Base-by-base conservation (phyloP, 441 rosid genomes). In the Croton laevigatus region DNA sequence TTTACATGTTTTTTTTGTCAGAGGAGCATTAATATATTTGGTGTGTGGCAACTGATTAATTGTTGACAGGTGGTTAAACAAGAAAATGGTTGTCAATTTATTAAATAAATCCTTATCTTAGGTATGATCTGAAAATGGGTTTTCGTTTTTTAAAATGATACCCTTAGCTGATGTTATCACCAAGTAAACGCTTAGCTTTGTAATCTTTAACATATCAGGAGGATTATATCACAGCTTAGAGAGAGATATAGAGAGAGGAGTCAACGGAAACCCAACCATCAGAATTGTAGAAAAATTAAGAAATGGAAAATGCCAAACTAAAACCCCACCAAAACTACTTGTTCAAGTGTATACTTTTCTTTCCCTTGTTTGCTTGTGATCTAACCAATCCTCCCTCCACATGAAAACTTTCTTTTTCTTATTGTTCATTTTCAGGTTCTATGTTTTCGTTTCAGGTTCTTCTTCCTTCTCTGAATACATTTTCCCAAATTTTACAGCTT, bases 401-500 rank as follows among this genome's bases (percentile, higher is more conserved):
- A 87, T 92, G 97, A 89, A 77, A 73, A 63, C 36, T 45, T 64
- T 76, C 55, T 58, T 75, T 62, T 74, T 82, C 58, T 73, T 82
- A 60, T 71, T 86, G 3, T 65, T 65, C 55, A 57, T 61, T 80
- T 81, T 86, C 74, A 75, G 82, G n/a, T 76, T 82, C 63, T 71
- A 71, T 71, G 3, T 73, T 70, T 65, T 78, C 44, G 85, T 81
- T 57, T 83, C 82, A 6, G 81, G 76, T 62, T 49, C 71, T 62
- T 49, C 71, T 55, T 40, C 82, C 27, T 83, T 27, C 76, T 55
- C 71, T 8, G 94, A 90, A 74, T 81, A 80, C 60, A 72, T 90
- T 52, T 69, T 72, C 73, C 96, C 97, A 3, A 83, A 84, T 78
- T 89, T 94, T 85, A 84, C 85, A 5, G 97, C 97, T 69, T 88